phyloP scores from a whole-genome alignment of 1,139 yeast species.

The Citeromyces siamensis region DNA sequence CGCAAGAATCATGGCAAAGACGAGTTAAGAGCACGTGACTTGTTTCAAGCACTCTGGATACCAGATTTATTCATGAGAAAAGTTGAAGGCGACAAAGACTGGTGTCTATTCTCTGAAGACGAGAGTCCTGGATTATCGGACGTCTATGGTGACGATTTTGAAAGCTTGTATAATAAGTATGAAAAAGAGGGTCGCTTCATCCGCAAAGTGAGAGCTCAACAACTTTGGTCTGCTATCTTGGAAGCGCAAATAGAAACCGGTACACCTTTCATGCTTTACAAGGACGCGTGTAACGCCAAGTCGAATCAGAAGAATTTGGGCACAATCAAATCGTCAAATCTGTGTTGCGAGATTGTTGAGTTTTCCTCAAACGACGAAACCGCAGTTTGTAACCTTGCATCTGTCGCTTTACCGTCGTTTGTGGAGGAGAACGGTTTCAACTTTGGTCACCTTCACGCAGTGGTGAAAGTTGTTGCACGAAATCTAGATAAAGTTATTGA shows the following conservation, averaged over 20 bases:
- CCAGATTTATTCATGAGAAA: slow-evolving; percentile 48
- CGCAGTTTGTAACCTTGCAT: slow-evolving; percentile 45
- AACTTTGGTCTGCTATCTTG: slow-evolving; percentile 38
- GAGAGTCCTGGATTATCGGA: slow-evolving; percentile 39
- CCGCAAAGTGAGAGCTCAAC: slow-evolving; percentile 32
- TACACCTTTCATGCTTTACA: slow-evolving; percentile 43
- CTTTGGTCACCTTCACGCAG: slow-evolving; percentile 35
- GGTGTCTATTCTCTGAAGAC: slow-evolving; percentile 47
- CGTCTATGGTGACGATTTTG: slow-evolving; percentile 36
- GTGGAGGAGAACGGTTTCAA: slow-evolving; percentile 31
- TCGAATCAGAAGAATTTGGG: slow-evolving; percentile 46
- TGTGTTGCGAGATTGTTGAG: slow-evolving; percentile 47
- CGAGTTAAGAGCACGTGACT: slow-evolving; percentile 41
- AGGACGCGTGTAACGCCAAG: slow-evolving; percentile 41
- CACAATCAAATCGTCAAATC: slow-evolving; percentile 40
- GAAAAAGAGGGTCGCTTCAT: slow-evolving; percentile 29
- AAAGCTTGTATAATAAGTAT: slow-evolving; percentile 28
- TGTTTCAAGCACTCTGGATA: slow-evolving; percentile 47
- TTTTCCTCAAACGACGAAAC: slow-evolving; percentile 42
- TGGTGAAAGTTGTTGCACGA: slow-evolving; percentile 34
- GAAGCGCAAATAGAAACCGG: slow-evolving; percentile 52
- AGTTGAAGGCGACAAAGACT: slow-evolving; percentile 32
- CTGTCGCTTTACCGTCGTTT: slow-evolving; percentile 37
- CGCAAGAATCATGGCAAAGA: slow-evolving; percentile 47
- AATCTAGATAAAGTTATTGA: slow-evolving; percentile 43